Evolutionary conservation across 129 eudicot species (phyloP).

Genomic region (Flaveria ramosissima): DNA sequence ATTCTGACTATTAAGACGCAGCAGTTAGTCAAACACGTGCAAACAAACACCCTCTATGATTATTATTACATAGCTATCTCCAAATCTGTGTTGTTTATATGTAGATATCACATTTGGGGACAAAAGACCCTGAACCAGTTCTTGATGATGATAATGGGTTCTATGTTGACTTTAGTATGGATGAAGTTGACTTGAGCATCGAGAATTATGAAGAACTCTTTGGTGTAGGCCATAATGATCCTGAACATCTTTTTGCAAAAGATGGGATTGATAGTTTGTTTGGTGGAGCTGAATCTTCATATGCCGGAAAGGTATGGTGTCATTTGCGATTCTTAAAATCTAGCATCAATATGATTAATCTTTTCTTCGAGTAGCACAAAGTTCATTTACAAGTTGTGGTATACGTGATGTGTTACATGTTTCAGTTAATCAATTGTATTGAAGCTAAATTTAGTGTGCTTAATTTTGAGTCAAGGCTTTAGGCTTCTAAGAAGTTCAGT

Average conservation of each 20-base stretch:
- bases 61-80: neutral
- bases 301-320: conserved; percentile 39
- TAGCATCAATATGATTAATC: neutral
- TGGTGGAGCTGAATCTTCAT: conserved; percentile 42
- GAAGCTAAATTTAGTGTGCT: neutral
- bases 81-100: conserved; percentile 16
- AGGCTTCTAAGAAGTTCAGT: neutral
- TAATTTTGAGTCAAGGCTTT: neutral
- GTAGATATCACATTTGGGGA: conserved; percentile 41
- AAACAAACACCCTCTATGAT: neutral
- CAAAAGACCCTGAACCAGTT: conserved; percentile 37
- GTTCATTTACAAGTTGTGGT: neutral
- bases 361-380: neutral
- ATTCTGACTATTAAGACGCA: too few species aligned
- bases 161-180: conserved; percentile 46
- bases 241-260: conserved; percentile 48
- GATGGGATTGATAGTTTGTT: conserved; percentile 56
- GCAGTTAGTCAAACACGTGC: neutral
- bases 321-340: neutral
- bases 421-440: neutral
- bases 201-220: conserved; percentile 57
- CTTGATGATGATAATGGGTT: conserved; percentile 39
- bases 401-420: conserved; percentile 1
- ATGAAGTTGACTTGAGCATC: conserved; percentile 52
- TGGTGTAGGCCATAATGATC: conserved; percentile 50